Base-by-base conservation (phyloP, 1,284 basidiomycete species). In the Malassezia brasiliensis region DNA sequence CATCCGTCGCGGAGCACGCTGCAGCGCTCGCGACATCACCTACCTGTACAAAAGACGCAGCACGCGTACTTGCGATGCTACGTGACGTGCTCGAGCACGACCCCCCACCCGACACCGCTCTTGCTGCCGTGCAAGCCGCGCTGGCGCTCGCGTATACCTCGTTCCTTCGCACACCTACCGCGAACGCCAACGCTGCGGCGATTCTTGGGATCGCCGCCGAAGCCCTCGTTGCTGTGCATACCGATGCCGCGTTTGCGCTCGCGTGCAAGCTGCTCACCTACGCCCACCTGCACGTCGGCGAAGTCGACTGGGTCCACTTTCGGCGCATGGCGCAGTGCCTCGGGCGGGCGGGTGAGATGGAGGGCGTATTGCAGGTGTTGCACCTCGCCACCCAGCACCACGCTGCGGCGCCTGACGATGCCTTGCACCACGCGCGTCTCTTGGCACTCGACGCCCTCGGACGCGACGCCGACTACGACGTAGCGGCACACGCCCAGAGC, bases 211-310 rank as follows among this genome's bases (percentile, higher is more conserved):
- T 41, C 10, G 49, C 49, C 14, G 42, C 54, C 28, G 54, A 56
- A 34, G 44, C 40, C n/a, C 45, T 51, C 31, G 46, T 56, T 14
- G 32, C 12, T 10, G 15, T 51, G 2, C 28, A 19, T 14, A 34
- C 44, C n/a, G n/a, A 35, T 8, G 32, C 45, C 22, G 34, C 54
- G 5, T 25, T 35, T n/a, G 37, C 38, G 19, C 30, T 56, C 37
- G 54, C 54, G 10, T 48, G 39, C 32, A 56, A 56, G 32, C 49
- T 56, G 22, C 49, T 56, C 22, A 40, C 34, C 15, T 56, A 44
- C 30, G 48, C 54, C 12, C 48, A 56, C 37, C 42, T 40, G 20
- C 54, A 56, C 38, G 44, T 56, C 19, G 54, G 49, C 12, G 12
- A 41, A 3, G 30, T 56, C 9, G 35, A 41, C 32, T 19, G 25